These are phyloP conservation scores for Seminavis robusta DNA, from an alignment of 108 stramenopile genomes.

Conservation along the genomic window DNA sequence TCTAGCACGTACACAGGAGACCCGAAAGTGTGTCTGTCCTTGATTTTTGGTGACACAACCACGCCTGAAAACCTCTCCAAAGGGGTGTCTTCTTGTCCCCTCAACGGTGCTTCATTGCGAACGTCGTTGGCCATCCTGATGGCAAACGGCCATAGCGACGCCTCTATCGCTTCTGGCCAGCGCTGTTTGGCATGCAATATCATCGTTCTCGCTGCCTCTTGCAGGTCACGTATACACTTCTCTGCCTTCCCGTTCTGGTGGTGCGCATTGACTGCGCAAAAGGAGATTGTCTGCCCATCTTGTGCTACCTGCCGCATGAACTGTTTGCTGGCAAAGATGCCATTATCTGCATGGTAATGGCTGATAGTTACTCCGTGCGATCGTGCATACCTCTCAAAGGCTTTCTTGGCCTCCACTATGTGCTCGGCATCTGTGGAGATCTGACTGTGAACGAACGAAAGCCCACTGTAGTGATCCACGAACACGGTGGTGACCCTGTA, in stretches of 20 bases:
- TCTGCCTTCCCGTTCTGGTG: slow-evolving; percentile 30
- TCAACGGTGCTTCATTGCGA: neutral
- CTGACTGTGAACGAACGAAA: slow-evolving; percentile 19
- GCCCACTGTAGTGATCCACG: neutral
- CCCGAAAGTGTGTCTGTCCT: slow-evolving; percentile 17
- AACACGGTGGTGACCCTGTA: neutral
- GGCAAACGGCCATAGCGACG: slow-evolving; percentile 22
- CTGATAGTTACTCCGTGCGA: slow-evolving; percentile 13
- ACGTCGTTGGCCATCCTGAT: slow-evolving; percentile 3
- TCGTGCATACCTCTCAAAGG: slow-evolving; percentile 17
- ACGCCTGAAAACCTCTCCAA: slow-evolving; percentile 4
- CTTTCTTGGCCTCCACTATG: slow-evolving; percentile 21
- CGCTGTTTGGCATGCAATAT: slow-evolving; percentile 13
- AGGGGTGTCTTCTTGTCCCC: neutral
- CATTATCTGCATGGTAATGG: slow-evolving; percentile 43
- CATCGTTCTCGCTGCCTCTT: slow-evolving; percentile 15
- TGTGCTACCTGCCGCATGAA: neutral
- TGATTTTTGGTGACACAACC: neutral
- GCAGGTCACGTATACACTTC: slow-evolving; percentile 6
- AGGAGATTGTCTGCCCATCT: slow-evolving; percentile 13
- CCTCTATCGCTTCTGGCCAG: slow-evolving; percentile 9
- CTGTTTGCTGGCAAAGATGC: slow-evolving; percentile 20
- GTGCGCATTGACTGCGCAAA: slow-evolving; percentile 31
- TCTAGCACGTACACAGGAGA: slow-evolving; percentile 35
- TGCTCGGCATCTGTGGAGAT: slow-evolving; percentile 7